Percentiles rank a stretch among this genome's conserved stretches.
These are phyloP conservation scores for Pseudonectria foliicola DNA, from an alignment of 2,329 filamentous ascomycete species.

Conservation along the genomic window DNA sequence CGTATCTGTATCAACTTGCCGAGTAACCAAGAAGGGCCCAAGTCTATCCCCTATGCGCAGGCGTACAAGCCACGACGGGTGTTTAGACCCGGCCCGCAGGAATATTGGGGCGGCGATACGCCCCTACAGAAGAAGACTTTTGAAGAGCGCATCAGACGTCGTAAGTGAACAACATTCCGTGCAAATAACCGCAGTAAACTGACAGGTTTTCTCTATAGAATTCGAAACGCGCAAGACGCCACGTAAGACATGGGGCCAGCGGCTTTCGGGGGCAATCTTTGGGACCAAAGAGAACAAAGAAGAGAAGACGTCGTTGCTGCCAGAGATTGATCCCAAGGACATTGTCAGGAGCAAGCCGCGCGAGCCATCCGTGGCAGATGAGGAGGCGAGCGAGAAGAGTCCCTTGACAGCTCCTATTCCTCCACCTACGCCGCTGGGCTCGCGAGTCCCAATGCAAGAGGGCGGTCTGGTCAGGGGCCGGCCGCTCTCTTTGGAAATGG, in stretches of 20 bases:
- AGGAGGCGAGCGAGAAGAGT: not conserved
- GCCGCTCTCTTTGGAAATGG: not conserved
- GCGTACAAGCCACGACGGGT: constrained; percentile 10
- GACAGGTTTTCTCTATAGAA: constrained; percentile 5
- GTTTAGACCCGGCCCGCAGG: constrained; percentile 17
- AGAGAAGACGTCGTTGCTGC: constrained; percentile 12
- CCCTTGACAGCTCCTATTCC: too few relatives aligned
- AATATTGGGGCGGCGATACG: constrained; percentile 26
- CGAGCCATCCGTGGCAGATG: not conserved
- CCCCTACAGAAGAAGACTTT: constrained; percentile 20
- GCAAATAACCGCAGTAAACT: not conserved
- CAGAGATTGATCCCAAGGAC: constrained; percentile 9
- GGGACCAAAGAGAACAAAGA: not conserved
- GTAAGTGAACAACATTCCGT: constrained; percentile 10
- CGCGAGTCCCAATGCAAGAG: too few relatives aligned
- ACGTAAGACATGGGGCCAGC: constrained; percentile 7
- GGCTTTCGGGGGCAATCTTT: constrained; percentile 6
- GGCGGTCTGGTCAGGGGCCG: not conserved
- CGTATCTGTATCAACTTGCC: too few relatives aligned
- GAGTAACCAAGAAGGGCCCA: too few relatives aligned
- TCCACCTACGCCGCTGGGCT: too few relatives aligned
- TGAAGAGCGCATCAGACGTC: constrained; percentile 12
- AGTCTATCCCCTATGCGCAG: constrained; percentile 9
- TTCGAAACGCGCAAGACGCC: constrained; percentile 5
- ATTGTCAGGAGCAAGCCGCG: constrained; percentile 13